Base-by-base conservation (phyloP, 345 rosid species). In the Sapria himalayana region DNA sequence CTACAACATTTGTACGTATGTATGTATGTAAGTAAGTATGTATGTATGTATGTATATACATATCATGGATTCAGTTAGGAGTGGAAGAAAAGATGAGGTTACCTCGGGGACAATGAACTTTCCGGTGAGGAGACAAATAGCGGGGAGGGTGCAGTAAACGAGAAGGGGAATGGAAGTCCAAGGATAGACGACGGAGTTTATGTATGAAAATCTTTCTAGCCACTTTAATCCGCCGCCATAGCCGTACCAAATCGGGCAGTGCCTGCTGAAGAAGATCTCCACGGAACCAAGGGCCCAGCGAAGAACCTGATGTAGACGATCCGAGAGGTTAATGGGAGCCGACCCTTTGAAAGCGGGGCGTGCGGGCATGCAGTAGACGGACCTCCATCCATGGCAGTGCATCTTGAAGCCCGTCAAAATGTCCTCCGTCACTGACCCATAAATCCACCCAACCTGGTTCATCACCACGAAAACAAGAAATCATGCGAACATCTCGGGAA, bases 341-440 rank as follows among this genome's bases (percentile, higher is more conserved):
- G 85, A 72, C 29, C 85, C 79, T 47, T 72, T 72, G 38, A 76
- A 76, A 19, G 81, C 86, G 9, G 80, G 69, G n/a, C 67, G 45
- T 46, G 48, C 54, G 0, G 81, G 77, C 19, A 67, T 61, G 62
- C 86, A 76, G 29, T 72, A 76, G 17, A 72, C 78, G 3, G 86
- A 76, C 23, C 80, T 57, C 86, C 86, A 76, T 15, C 86, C 85
- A 32, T 67, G 86, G 29, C 74, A 67, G 39, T 76, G 86, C 81
- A 76, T 76, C 58, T 73, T 76, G 69, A 73, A 76, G 18, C 86
- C 86, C 0, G 86, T 76, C 45, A 76, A 46, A 24, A 76, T 73
- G 53, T 76, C 81, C 49, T 73, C 85, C 0, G 85, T 72, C n/a
- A 76, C 79, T 5, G 84, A 74, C n/a, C 85, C 85, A 43, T 75